Conservation (phyloP, 2,329 filamentous ascomycete genomes). For the Hymenoscyphus scutula region DNA sequence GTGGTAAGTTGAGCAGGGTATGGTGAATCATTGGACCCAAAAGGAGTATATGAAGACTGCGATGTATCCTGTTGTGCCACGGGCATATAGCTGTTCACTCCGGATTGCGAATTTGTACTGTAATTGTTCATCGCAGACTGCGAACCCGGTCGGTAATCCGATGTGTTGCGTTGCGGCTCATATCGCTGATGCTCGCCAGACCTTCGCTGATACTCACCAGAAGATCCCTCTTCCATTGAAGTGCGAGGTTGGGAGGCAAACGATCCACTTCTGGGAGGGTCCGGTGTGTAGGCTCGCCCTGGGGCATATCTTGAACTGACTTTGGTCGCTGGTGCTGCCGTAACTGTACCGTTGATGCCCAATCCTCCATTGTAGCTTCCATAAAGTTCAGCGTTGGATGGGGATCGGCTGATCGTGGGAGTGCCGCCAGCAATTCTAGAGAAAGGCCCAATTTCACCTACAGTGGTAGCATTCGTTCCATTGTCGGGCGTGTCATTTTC, state of each 20-base stretch:
- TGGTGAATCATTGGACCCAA: slow-evolving; percentile 17
- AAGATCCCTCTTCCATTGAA: slow-evolving; percentile 47
- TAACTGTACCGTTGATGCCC: slow-evolving; percentile 31
- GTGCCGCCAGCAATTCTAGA: slow-evolving; percentile 75
- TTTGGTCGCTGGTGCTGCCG: slow-evolving; percentile 23
- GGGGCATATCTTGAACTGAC: slow-evolving; percentile 36
- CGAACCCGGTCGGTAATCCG: slow-evolving; percentile 38
- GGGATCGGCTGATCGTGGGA: slow-evolving; percentile 70
- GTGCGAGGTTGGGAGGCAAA: slow-evolving; percentile 38
- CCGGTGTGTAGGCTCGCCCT: slow-evolving; percentile 28
- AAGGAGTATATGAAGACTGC: slow-evolving; percentile 26
- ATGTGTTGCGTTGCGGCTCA: slow-evolving; percentile 43
- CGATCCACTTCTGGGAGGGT: slow-evolving; percentile 26
- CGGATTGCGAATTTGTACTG: slow-evolving; percentile 30
- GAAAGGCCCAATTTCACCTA: slow-evolving; percentile 72
- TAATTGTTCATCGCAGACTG: slow-evolving; percentile 34
- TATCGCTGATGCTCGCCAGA: slow-evolving; percentile 45
- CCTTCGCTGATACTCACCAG: slow-evolving; percentile 41
- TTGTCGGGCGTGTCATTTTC: slow-evolving; percentile 67
- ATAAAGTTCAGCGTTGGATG: slow-evolving; percentile 72
- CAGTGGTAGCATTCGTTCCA: slow-evolving; percentile 54
- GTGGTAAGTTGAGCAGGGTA: slow-evolving; percentile 21
- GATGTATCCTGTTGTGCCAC: slow-evolving; percentile 22
- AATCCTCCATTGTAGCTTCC: slow-evolving; percentile 38
- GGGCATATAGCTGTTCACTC: slow-evolving; percentile 31